A percentile compares a stretch with the other conserved stretches of the same genome.
These are phyloP conservation scores for Boletus albobrunnescens DNA, from an alignment of 1,284 basidiomycete genomes.

Conservation along the genomic window DNA sequence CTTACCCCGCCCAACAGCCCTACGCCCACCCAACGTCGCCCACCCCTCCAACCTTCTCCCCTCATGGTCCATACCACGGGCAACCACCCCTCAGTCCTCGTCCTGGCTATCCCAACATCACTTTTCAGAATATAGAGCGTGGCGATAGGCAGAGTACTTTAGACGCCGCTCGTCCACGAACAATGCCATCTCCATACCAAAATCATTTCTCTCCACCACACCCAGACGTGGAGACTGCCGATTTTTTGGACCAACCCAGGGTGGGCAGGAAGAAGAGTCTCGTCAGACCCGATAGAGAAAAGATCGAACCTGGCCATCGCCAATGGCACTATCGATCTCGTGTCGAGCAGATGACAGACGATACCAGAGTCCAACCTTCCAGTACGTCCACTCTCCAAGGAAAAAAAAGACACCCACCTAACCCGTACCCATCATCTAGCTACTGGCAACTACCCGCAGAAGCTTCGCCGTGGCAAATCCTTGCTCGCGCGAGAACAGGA, in stretches of 20 bases:
- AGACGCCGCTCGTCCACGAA: constrained; percentile 49
- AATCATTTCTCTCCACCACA: constrained; percentile 43
- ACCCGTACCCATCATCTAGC: constrained; percentile 38
- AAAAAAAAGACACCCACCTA: constrained; percentile 9
- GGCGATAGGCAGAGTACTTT: constrained; percentile 58
- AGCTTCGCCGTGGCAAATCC: constrained; percentile 80
- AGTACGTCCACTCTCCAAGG: constrained; percentile 48
- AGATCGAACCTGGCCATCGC: constrained; percentile 92
- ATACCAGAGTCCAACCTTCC: constrained; percentile 68
- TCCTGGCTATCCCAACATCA: constrained; percentile 45
- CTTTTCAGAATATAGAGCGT: constrained; percentile 63
- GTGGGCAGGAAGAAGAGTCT: constrained; percentile 87
- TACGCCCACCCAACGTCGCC: constrained; percentile 18
- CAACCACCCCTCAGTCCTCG: constrained; percentile 22
- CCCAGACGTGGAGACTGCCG: constrained; percentile 50
- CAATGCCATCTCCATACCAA: constrained; percentile 54
- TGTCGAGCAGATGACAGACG: constrained; percentile 77
- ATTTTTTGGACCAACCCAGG: constrained; percentile 37
- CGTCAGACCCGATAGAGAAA: constrained; percentile 91
- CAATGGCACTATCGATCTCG: constrained; percentile 95
- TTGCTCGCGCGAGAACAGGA: constrained; percentile 85
- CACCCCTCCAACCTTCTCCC: constrained; percentile 18
- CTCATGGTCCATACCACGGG: constrained; percentile 29
- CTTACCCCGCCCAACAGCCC: constrained; percentile 29
- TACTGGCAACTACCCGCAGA: constrained; percentile 80